phyloP scores from a whole-genome alignment of 371 early-diverging fungal species.

The Blyttiomyces sp. region DNA sequence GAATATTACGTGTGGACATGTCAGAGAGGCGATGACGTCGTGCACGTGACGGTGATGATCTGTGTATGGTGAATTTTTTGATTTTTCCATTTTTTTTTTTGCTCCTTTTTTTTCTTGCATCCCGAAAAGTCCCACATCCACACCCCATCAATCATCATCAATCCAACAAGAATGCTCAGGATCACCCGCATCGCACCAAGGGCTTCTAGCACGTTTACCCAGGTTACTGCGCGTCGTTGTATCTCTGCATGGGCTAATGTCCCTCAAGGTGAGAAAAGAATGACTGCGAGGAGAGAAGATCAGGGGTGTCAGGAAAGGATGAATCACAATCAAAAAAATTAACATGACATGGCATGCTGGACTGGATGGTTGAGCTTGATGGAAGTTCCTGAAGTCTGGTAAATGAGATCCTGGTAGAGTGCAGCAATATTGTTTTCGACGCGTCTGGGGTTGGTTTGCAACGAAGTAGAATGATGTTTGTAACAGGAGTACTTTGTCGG shows the following conservation, averaged over 20 bases:
- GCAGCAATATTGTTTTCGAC: neutral
- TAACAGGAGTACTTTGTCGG: too few species aligned
- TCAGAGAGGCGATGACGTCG: too few species aligned
- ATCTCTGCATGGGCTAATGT: conserved; percentile 72
- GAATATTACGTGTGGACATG: too few species aligned
- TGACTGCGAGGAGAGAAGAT: neutral
- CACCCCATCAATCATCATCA: too few species aligned
- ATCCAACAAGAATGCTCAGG: neutral
- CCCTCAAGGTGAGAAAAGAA: conserved; percentile 37
- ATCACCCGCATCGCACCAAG: neutral
- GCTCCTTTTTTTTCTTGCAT: too few species aligned
- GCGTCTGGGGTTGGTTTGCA: conserved; percentile 1
- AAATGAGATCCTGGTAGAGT: neutral
- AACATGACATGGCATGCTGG: neutral
- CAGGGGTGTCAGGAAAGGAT: too few species aligned
- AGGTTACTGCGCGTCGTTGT: neutral
- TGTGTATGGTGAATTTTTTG: too few species aligned
- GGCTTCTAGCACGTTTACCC: neutral
- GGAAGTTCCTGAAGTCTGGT: neutral
- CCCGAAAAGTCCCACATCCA: too few species aligned
- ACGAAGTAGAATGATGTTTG: neutral
- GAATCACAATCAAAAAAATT: neutral
- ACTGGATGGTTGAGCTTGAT: too few species aligned
- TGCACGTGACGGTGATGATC: too few species aligned
- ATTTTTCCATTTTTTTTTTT: too few species aligned